These are phyloP conservation scores for Lanmaoa pseudosensibilis DNA, from an alignment of 768 basidiomycete genomes.

Conservation along the genomic window DNA sequence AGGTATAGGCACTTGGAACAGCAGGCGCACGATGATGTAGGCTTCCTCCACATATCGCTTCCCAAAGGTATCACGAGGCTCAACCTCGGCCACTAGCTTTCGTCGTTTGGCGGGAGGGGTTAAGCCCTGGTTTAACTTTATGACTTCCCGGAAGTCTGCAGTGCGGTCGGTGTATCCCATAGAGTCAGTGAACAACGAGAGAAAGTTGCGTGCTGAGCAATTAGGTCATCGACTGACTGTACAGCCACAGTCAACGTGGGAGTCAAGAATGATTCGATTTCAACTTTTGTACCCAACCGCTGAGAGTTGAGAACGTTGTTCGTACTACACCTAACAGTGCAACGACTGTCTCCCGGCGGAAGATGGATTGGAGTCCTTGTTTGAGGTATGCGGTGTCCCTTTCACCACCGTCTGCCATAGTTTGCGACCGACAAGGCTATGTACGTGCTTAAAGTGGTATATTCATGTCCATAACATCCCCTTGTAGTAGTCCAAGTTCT, in stretches of 20 bases:
- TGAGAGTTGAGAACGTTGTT: constrained; percentile 22
- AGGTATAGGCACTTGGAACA: background rate
- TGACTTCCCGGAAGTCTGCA: constrained; percentile 53
- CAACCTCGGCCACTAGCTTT: constrained; percentile 41
- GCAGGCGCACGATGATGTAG: constrained; percentile 57
- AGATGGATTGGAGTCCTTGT: constrained; percentile 55
- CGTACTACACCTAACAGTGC: constrained; percentile 8
- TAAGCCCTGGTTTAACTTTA: constrained; percentile 47
- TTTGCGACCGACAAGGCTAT: constrained; percentile 34
- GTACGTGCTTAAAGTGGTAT: background rate
- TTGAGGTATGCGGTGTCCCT: constrained; percentile 65
- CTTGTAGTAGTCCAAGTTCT: constrained; percentile 21
- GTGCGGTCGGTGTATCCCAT: constrained; percentile 68
- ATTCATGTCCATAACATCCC: constrained; percentile 24
- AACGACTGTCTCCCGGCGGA: constrained; percentile 30
- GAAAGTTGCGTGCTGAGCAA: background rate
- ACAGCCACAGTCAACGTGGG: background rate
- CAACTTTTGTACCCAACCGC: constrained; percentile 22
- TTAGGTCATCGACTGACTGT: constrained; percentile 5
- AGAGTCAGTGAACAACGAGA: constrained; percentile 2
- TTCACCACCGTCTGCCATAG: constrained; percentile 66
- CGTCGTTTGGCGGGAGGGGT: constrained; percentile 51
- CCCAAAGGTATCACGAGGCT: constrained; percentile 45
- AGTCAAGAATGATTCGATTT: background rate
- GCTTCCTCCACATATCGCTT: constrained; percentile 76